A percentile compares a stretch with the other conserved stretches of the same genome.
Conservation (phyloP, 176 grass and related monocot genomes). For the Musa schizocarpa region DNA sequence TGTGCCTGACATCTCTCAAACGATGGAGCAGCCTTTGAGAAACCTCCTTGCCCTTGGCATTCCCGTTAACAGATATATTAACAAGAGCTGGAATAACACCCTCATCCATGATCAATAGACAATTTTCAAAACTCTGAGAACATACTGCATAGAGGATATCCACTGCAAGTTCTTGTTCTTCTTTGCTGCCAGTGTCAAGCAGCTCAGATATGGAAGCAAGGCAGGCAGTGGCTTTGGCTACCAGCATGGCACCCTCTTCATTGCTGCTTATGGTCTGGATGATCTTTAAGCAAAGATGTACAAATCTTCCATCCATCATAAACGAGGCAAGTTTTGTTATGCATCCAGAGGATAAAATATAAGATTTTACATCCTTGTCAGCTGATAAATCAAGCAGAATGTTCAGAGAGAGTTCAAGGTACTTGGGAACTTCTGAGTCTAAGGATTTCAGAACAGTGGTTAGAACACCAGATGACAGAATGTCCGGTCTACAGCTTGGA, state of each 20-base stretch:
- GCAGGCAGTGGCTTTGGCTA: constrained; percentile 42
- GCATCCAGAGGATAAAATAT: constrained; percentile 51
- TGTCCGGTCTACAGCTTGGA: constrained; percentile 31
- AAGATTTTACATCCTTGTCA: constrained; percentile 36
- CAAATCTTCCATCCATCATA: constrained; percentile 41
- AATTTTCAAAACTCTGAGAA: constrained; percentile 45
- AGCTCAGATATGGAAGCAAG: constrained; percentile 59
- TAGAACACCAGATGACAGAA: constrained; percentile 36
- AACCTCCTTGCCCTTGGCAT: constrained; percentile 41
- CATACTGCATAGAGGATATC: constrained; percentile 60
- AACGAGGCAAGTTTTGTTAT: constrained; percentile 52
- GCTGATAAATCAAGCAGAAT: constrained; percentile 57
- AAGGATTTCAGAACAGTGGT: constrained; percentile 40
- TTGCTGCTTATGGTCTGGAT: constrained; percentile 46
- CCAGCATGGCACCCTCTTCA: constrained; percentile 41
- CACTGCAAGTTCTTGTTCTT: constrained; percentile 58
- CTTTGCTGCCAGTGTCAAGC: constrained; percentile 52
- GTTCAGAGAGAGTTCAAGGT: constrained; percentile 45
- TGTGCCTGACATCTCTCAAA: constrained; percentile 59
- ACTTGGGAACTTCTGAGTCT: constrained; percentile 41
- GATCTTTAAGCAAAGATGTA: constrained; percentile 53
- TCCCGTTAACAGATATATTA: constrained; percentile 73
- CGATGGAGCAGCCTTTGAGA: constrained; percentile 61
- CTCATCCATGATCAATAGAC: constrained; percentile 71
- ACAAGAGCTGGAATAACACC: constrained; percentile 93